phyloP scores from a whole-genome alignment of 2,329 filamentous ascomycete species.

The Venturia aucupariae region DNA sequence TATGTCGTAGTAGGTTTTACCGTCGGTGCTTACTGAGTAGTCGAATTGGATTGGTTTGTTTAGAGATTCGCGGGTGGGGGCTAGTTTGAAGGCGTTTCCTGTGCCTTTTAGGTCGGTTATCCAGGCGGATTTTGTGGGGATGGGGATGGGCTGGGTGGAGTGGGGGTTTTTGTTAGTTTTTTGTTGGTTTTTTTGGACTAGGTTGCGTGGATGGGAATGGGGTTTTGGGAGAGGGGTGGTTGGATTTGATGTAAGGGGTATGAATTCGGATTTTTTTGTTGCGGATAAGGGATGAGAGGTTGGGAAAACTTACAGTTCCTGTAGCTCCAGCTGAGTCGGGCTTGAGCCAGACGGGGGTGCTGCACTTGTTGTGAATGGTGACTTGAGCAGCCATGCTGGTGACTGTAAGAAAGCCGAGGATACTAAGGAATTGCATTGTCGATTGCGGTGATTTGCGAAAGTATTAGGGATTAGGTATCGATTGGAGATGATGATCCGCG shows the following conservation, averaged over 20 bases:
- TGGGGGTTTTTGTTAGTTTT: no score
- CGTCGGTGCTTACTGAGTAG: background rate
- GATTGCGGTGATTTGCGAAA: background rate
- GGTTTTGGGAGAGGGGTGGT: background rate
- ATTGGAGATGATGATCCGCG: background rate
- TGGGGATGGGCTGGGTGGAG: background rate
- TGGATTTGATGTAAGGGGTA: background rate
- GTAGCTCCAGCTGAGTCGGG: constrained; percentile 1
- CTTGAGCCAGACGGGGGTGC: background rate
- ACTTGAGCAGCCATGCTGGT: constrained; percentile 3
- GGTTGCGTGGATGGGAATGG: background rate
- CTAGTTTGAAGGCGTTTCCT: constrained; percentile 3
- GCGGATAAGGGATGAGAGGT: background rate
- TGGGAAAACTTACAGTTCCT: background rate
- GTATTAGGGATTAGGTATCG: background rate
- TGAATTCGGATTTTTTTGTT: background rate
- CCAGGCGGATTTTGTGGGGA: background rate
- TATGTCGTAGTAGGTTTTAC: background rate
- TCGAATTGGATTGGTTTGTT: constrained; percentile 5
- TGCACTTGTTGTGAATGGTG: background rate
- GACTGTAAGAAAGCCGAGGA: background rate
- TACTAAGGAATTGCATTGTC: background rate
- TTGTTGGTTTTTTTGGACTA: no score
- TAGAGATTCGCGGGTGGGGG: background rate
- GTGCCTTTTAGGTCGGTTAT: background rate